Evolutionary conservation across 2,329 filamentous ascomycete genomes (phyloP).

Genomic region (Colletotrichum brevisporum): DNA sequence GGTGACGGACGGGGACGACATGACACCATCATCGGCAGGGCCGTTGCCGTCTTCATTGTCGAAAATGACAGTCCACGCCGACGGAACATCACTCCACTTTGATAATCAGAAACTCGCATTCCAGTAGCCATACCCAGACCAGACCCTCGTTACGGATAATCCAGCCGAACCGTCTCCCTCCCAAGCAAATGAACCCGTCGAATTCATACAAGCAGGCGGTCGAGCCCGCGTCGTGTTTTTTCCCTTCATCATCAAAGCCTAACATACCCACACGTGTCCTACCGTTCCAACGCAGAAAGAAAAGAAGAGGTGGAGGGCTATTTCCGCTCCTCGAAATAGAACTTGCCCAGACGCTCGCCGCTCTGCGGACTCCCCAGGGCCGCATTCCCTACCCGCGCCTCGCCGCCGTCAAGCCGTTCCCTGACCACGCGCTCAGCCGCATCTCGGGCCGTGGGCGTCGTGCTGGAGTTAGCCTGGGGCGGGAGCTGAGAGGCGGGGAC

Average conservation of each 20-base stretch:
- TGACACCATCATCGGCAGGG: no score
- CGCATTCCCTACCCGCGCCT: constrained; percentile 54
- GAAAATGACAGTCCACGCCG: no score
- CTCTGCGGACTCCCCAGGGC: constrained; percentile 60
- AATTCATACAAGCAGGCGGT: constrained; percentile 27
- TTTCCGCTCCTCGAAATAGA: constrained; percentile 71
- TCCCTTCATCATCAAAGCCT: background rate
- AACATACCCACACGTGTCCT: background rate
- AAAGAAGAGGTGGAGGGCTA: background rate
- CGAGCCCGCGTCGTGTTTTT: background rate
- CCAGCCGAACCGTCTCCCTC: constrained; percentile 18
- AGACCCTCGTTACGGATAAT: constrained; percentile 11
- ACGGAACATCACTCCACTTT: background rate
- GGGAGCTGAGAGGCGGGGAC: constrained; percentile 58
- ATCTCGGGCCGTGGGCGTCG: constrained; percentile 57
- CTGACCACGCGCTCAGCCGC: constrained; percentile 76
- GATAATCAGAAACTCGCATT: constrained; percentile 22
- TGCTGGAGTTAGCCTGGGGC: constrained; percentile 39
- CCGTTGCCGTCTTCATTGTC: no score
- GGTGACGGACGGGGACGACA: no score
- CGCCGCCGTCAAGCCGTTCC: constrained; percentile 69
- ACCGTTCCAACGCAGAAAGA: no score
- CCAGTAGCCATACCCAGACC: constrained; percentile 26
- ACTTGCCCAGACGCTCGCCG: constrained; percentile 66
- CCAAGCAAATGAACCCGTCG: constrained; percentile 7